These are phyloP conservation scores for Daphne laureola DNA, from an alignment of 441 rosid species.

Conservation along the genomic window DNA sequence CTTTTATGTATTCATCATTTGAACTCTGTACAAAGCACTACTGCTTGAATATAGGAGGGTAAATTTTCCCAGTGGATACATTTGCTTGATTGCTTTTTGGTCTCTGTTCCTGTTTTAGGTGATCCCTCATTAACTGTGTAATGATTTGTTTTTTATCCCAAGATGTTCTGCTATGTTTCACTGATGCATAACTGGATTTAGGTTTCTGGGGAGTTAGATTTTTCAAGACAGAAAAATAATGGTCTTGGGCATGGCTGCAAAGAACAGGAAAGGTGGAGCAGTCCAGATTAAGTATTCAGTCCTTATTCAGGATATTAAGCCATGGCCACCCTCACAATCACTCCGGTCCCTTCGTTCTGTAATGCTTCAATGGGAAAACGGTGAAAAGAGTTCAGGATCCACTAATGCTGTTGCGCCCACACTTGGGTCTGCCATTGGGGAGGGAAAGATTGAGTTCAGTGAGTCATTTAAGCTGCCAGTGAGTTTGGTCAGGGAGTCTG, in stretches of 20 bases:
- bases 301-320: constrained; percentile 81
- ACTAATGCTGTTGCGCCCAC: constrained; percentile 63
- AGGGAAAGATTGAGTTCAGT: constrained; percentile 82
- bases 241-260: constrained; percentile 60
- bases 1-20: background rate
- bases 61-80: background rate
- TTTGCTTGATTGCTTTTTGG: background rate
- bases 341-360: constrained; percentile 80
- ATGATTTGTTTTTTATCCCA: background rate
- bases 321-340: constrained; percentile 99
- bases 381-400: constrained; percentile 65
- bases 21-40: background rate
- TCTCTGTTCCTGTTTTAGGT: background rate
- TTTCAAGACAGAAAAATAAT: constrained; percentile 24
- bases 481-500: constrained; percentile 56
- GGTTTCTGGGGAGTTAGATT: constrained; percentile 9
- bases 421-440: constrained; percentile 63
- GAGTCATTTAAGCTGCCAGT: constrained; percentile 78
- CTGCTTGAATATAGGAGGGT: constrained; percentile 9
- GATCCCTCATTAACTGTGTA: constrained; percentile 1
- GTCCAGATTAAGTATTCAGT: constrained; percentile 57
- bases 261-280: constrained; percentile 45
- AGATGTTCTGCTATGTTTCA: constrained; percentile 7
- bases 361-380: constrained; percentile 85
- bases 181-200: constrained; percentile 12